These are phyloP conservation scores for Heteromeles arbutifolia DNA, from an alignment of 306 rosid species.

Conservation along the genomic window DNA sequence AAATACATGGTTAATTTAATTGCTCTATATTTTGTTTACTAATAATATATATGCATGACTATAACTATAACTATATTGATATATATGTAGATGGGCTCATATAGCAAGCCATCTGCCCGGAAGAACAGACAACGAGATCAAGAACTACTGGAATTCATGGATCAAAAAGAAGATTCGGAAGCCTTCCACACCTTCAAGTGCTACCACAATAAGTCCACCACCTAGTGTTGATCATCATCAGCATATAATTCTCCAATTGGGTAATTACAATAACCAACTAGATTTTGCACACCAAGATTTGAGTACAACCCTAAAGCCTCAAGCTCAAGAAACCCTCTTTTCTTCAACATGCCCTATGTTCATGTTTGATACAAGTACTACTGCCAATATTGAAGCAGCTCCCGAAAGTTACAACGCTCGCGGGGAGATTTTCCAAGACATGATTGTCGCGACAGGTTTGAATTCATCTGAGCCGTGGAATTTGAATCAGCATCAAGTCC, in stretches of 20 bases:
- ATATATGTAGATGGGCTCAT: slow-evolving; percentile 82
- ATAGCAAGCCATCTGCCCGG: slow-evolving; percentile 97
- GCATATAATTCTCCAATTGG: slow-evolving; percentile 29
- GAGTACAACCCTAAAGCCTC: not conserved
- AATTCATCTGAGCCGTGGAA: slow-evolving; percentile 56
- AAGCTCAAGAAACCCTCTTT: slow-evolving; percentile 27
- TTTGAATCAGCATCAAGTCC: slow-evolving; percentile 47
- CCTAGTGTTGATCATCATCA: slow-evolving; percentile 12
- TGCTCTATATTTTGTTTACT: not conserved
- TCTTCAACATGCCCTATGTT: slow-evolving; percentile 68
- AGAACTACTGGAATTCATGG: slow-evolving; percentile 99
- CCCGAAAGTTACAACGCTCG: slow-evolving; percentile 13
- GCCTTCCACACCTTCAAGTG: slow-evolving; percentile 38
- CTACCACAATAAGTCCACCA: not conserved
- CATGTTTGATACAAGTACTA: slow-evolving; percentile 63
- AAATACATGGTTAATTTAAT: not conserved
- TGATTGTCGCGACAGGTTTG: slow-evolving; percentile 19
- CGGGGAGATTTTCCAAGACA: slow-evolving; percentile 45
- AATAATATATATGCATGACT: not conserved
- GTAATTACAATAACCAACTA: slow-evolving; percentile 29
- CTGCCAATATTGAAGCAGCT: slow-evolving; percentile 26
- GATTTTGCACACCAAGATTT: slow-evolving; percentile 41
- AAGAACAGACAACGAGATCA: slow-evolving; percentile 93
- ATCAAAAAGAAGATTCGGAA: slow-evolving; percentile 87
- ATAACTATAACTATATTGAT: no score